phyloP scores from a whole-genome alignment of 2,329 filamentous ascomycete species.

The Paecilomyces sp. region DNA sequence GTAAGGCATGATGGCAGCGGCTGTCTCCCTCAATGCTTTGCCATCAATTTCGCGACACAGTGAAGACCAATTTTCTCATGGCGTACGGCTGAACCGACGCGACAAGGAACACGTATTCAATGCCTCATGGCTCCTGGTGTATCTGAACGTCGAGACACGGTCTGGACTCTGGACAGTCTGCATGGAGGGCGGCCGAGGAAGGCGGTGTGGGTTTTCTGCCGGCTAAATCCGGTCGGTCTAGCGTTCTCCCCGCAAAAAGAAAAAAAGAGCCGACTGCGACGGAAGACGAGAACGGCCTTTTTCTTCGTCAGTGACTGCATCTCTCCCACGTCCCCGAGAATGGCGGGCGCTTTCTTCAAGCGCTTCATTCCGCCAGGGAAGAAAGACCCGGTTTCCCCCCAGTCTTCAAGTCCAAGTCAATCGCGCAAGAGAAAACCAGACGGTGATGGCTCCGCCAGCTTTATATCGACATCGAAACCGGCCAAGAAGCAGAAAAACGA shows the following conservation, averaged over 20 bases:
- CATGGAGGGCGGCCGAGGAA: background rate
- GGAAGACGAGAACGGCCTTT: conserved; percentile 3
- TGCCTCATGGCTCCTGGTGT: background rate
- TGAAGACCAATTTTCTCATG: background rate
- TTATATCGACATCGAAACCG: conserved; percentile 20
- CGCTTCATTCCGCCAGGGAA: conserved; percentile 37
- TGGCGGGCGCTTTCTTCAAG: conserved; percentile 42
- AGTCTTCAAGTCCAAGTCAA: conserved; percentile 17
- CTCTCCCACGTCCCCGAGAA: conserved; percentile 14
- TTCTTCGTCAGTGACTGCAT: background rate
- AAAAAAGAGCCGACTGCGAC: conserved; percentile 11
- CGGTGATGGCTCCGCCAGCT: conserved; percentile 14
- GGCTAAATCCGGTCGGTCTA: conserved; percentile 1
- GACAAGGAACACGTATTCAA: background rate
- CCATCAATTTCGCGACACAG: background rate
- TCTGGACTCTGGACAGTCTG: background rate
- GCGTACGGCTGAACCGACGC: background rate
- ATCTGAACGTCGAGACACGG: background rate
- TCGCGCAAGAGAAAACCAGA: conserved; percentile 29
- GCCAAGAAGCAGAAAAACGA: conserved; percentile 32
- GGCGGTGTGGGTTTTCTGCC: background rate
- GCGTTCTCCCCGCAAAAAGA: conserved; percentile 18
- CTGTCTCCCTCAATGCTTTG: conserved; percentile 10
- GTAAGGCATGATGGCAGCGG: conserved; percentile 52
- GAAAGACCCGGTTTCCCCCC: conserved; percentile 10